Conservation (phyloP, 441 rosid genomes). For the Isatis lusitanica region DNA sequence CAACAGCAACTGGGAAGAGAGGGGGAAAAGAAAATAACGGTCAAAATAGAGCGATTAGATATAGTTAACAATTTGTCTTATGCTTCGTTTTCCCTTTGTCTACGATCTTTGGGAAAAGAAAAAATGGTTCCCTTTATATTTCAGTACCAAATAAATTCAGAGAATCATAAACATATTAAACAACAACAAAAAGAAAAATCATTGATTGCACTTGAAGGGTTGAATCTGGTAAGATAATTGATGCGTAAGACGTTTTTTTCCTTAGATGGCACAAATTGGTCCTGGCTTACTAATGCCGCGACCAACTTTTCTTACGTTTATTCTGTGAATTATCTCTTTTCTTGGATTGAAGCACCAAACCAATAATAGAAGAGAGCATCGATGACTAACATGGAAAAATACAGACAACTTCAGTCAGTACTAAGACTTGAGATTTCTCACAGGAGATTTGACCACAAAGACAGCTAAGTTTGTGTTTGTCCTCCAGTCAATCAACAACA, state of each 20-base stretch:
- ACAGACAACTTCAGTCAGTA: background rate
- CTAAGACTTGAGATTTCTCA: background rate
- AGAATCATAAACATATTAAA: too few relatives aligned
- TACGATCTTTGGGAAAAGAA: too few relatives aligned
- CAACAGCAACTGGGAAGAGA: background rate
- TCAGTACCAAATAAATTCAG: too few relatives aligned
- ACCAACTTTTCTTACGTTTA: background rate
- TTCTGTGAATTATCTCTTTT: background rate
- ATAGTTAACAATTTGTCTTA: background rate
- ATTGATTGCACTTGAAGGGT: too few relatives aligned
- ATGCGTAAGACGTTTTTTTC: background rate
- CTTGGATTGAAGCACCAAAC: background rate
- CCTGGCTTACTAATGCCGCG: background rate
- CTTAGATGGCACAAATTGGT: background rate
- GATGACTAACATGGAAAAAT: background rate
- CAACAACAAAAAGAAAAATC: too few relatives aligned
- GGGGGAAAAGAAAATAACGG: slow-evolving; percentile 21
- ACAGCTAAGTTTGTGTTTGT: slow-evolving; percentile 31
- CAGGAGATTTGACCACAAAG: background rate
- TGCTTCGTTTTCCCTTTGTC: too few relatives aligned
- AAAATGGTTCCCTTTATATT: too few relatives aligned
- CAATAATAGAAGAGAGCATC: background rate
- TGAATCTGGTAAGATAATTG: too few relatives aligned
- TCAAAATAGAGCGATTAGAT: slow-evolving; percentile 7
- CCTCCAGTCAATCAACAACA: slow-evolving; percentile 26